phyloP scores from a whole-genome alignment of 331 rosid species.

The Stylosanthes scabra region DNA sequence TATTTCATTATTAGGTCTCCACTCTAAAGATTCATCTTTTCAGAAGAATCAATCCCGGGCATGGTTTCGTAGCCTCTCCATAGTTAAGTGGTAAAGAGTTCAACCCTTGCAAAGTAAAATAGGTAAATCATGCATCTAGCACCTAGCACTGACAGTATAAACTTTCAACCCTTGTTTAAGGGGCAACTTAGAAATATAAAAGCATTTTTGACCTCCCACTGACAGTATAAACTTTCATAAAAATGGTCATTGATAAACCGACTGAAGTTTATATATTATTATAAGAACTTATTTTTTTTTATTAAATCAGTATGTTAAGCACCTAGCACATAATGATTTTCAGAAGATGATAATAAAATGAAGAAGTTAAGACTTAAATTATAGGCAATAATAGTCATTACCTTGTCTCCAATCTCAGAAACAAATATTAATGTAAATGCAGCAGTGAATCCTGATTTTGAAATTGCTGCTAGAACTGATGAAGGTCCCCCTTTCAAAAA shows the following conservation, averaged over 20 bases:
- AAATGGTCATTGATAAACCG: background rate
- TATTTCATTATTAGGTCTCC: background rate
- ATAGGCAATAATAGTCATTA: constrained; percentile 36
- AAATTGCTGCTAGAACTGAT: constrained; percentile 70
- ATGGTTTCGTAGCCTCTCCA: background rate
- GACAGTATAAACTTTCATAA: constrained; percentile 8
- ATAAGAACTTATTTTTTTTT: constrained; percentile 18
- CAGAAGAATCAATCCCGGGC: background rate
- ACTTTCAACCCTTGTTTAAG: background rate
- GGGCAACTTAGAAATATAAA: background rate
- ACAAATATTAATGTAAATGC: constrained; percentile 93
- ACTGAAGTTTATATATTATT: constrained; percentile 9
- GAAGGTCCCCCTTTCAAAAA: constrained; percentile 91
- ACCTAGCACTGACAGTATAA: too few relatives aligned
- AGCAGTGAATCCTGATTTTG: constrained; percentile 97
- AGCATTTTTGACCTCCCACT: background rate
- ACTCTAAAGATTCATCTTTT: background rate
- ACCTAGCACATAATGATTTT: constrained; percentile 26
- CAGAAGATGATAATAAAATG: background rate
- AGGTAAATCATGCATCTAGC: too few relatives aligned
- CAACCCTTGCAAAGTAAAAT: background rate
- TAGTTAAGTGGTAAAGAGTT: constrained; percentile 5
- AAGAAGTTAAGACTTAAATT: background rate
- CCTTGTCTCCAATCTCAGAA: constrained; percentile 99
- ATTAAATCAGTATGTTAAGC: constrained; percentile 11